Conservation (phyloP, 306 rosid species). For the Senna siamea region DNA sequence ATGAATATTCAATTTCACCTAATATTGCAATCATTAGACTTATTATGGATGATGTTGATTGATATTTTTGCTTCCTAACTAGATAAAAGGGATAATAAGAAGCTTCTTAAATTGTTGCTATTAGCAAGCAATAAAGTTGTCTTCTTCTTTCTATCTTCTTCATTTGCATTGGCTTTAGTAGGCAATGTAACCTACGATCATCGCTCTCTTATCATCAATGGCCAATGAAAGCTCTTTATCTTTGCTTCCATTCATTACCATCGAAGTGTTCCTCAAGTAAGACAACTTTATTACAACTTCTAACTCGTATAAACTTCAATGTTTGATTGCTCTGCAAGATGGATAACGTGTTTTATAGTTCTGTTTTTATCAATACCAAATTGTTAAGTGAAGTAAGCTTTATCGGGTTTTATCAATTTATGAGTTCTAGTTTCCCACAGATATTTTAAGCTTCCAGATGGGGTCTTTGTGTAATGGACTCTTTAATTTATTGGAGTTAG, state of each 20-base stretch:
- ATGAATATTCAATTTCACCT: no score
- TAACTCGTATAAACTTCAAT: neutral
- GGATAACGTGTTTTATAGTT: no score
- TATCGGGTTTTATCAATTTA: constrained; percentile 7
- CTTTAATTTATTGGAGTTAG: neutral
- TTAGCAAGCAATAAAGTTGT: no score
- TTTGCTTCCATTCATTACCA: constrained; percentile 96
- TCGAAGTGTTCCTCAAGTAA: constrained; percentile 88
- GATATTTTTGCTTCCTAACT: no score
- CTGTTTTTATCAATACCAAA: neutral
- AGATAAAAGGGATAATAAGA: no score
- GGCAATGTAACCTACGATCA: constrained; percentile 78
- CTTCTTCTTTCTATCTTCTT: constrained; percentile 15
- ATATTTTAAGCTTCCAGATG: neutral
- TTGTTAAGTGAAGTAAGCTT: neutral
- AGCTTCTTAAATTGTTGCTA: no score
- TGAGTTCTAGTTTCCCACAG: neutral
- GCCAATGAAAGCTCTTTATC: constrained; percentile 78
- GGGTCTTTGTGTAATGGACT: neutral
- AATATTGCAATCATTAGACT: no score
- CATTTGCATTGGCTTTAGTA: constrained; percentile 20
- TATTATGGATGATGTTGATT: no score
- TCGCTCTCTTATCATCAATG: constrained; percentile 80
- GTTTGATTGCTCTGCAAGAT: no score
- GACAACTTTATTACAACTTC: neutral